Evolutionary conservation across 257 asterid species (phyloP).

Genomic region (Solanum corneliomulleri): DNA sequence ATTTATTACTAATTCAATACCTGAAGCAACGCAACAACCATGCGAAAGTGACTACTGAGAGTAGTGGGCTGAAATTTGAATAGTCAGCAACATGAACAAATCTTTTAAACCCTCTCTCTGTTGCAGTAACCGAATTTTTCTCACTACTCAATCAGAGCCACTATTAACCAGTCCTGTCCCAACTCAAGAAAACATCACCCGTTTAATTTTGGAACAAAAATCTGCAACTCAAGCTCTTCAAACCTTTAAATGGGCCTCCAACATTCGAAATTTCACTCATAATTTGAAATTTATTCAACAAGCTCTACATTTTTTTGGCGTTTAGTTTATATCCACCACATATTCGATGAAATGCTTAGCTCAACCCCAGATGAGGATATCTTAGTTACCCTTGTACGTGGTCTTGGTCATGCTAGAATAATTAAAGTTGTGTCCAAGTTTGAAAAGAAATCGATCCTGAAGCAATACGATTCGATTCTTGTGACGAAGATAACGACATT

Average conservation of each 20-base stretch:
- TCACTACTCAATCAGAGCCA: constrained; percentile 20
- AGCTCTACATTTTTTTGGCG: constrained; percentile 56
- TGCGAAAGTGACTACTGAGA: too few relatives aligned
- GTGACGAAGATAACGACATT: constrained; percentile 78
- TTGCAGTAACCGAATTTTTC: background rate
- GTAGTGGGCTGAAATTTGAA: background rate
- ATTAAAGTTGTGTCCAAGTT: constrained; percentile 36
- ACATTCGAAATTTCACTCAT: constrained; percentile 49
- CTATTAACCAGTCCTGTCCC: constrained; percentile 40
- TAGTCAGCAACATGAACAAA: background rate
- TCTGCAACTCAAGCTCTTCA: constrained; percentile 55
- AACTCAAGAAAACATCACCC: constrained; percentile 44
- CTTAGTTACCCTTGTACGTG: constrained; percentile 63
- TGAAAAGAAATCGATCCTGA: constrained; percentile 56
- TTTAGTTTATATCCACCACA: constrained; percentile 26
- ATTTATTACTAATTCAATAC: too few relatives aligned
- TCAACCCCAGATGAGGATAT: constrained; percentile 58
- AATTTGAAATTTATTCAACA: constrained; percentile 29
- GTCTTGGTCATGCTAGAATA: constrained; percentile 65
- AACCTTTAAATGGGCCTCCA: constrained; percentile 89
- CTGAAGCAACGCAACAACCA: too few relatives aligned
- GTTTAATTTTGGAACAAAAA: constrained; percentile 67
- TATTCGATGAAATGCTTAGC: constrained; percentile 87
- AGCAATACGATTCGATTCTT: constrained; percentile 61
- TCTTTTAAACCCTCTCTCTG: background rate